phyloP scores from a whole-genome alignment of 208 protist genomes.

The Leishmania braziliensis region DNA sequence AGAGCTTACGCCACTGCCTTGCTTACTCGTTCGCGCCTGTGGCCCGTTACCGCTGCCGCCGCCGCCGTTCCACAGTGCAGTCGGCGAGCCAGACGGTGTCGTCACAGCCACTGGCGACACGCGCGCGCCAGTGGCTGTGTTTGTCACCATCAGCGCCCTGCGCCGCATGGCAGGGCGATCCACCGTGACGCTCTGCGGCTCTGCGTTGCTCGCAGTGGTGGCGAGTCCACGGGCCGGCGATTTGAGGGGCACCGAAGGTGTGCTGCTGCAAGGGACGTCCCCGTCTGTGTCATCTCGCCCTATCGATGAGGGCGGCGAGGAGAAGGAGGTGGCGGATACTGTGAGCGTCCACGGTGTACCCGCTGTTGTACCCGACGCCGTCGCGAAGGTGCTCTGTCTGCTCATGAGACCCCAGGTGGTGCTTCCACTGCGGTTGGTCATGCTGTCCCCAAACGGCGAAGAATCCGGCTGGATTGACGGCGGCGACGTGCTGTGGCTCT shows the following conservation, averaged over 20 bases:
- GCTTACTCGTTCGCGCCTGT: background rate
- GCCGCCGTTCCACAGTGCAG: constrained; percentile 1
- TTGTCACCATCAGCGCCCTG: constrained; percentile 36
- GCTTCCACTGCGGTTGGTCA: background rate
- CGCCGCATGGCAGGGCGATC: constrained; percentile 16
- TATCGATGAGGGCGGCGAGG: background rate
- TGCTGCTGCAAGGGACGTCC: background rate
- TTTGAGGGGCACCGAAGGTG: background rate
- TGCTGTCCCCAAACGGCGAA: background rate
- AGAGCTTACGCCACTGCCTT: background rate
- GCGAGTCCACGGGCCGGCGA: background rate
- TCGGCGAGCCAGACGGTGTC: constrained; percentile 24
- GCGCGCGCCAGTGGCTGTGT: constrained; percentile 36
- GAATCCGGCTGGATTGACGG: background rate
- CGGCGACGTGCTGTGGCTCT: constrained; percentile 1
- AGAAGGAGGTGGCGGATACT: background rate
- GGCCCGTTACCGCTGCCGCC: background rate
- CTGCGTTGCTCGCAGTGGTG: background rate
- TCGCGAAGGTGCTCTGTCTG: background rate
- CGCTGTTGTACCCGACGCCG: background rate
- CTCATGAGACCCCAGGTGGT: background rate
- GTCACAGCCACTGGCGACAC: constrained; percentile 18
- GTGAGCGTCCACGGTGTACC: background rate
- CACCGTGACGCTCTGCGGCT: background rate
- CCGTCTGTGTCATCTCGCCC: constrained; percentile 1